Conservation (phyloP, 129 eudicot species). For the Flaveria linearis region DNA sequence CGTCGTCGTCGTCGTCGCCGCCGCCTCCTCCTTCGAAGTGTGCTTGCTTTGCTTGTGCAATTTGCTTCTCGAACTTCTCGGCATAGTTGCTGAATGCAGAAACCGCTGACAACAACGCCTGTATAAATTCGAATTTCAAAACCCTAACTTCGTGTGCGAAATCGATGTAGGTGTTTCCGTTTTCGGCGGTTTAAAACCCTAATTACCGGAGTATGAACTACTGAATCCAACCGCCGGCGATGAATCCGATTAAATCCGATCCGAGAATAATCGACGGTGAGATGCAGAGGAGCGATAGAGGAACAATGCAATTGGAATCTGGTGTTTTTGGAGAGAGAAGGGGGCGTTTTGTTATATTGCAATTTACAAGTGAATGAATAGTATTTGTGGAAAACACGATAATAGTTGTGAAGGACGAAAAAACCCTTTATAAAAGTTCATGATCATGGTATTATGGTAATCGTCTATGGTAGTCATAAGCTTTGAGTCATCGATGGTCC, state of each 20-base stretch:
- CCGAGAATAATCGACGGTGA: constrained; percentile 30
- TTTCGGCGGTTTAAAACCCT: constrained; percentile 32
- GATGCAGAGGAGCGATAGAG: constrained; percentile 21
- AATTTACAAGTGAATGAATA: neutral
- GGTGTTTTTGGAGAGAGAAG: constrained; percentile 26
- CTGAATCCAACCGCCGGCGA: constrained; percentile 24
- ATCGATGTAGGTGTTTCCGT: constrained; percentile 23
- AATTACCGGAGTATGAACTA: constrained; percentile 2
- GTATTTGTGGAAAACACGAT: constrained; percentile 27
- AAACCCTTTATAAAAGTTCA: constrained; percentile 15
- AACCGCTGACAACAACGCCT: constrained; percentile 17
- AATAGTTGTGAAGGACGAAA: constrained; percentile 17
- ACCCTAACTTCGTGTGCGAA: constrained; percentile 35
- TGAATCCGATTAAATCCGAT: too few species aligned
- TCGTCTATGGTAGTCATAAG: neutral
- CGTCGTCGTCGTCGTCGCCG: constrained; percentile 13
- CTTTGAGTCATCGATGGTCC: too few species aligned
- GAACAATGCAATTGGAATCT: constrained; percentile 33
- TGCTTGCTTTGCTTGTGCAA: constrained; percentile 91
- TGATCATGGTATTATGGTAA: too few species aligned
- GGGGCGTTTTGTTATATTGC: constrained; percentile 29
- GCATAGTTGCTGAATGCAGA: constrained; percentile 45
- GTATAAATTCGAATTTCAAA: constrained; percentile 24
- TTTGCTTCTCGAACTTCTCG: constrained; percentile 86
- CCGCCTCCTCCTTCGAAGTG: constrained; percentile 49